Evolutionary conservation across 2,329 filamentous ascomycete genomes (phyloP), one percentile per base, ranked within the genome.

Genomic region (Gyromitra esculenta): DNA sequence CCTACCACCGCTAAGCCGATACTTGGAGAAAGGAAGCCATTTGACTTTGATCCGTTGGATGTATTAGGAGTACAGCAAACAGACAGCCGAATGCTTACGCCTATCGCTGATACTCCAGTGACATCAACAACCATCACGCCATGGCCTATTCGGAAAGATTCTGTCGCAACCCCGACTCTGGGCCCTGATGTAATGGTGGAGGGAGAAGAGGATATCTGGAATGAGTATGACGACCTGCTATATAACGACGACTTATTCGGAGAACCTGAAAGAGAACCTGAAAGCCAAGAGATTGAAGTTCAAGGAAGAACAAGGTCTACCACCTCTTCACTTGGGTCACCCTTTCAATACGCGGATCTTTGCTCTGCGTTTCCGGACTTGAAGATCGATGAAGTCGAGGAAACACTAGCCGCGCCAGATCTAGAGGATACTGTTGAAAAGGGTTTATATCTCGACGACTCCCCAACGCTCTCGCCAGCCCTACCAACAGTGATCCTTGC

Each of bases 341-440:
- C 79, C 41, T 80, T 80, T 45, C 79, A 77, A 43, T 80, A 78
- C 25, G 76, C 73, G 21, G 78, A 79, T 67, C 73, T 79, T 68
- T 76, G 77, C 37, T 69, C 56, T 66, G 50, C 67, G 41, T 76
- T 77, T 37, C 71, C 71, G 2, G 73, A 76, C 13, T 60, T 77
- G 48, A 60, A 66, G 62, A 41, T 68, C n/a, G 50, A 67, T 18
- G 43, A 64, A 39, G 37, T 9, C n/a, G 65, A 68, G 45, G 77
- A 79, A 62, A 54, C 52, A 43, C 57, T 59, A 7, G 37, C 59
- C 21, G 25, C 41, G 1, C 59, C 21, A 41, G 37, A 50, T 21
- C 43, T 54, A 7, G 72, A 73, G n/a, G 73, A 73, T 41, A 72
- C 59, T 11, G 56, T 41, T n/a, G 63, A 73, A 11, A 72, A 75